Conservation (phyloP, 1,284 basidiomycete species). For the Clitocybe nebularis region DNA sequence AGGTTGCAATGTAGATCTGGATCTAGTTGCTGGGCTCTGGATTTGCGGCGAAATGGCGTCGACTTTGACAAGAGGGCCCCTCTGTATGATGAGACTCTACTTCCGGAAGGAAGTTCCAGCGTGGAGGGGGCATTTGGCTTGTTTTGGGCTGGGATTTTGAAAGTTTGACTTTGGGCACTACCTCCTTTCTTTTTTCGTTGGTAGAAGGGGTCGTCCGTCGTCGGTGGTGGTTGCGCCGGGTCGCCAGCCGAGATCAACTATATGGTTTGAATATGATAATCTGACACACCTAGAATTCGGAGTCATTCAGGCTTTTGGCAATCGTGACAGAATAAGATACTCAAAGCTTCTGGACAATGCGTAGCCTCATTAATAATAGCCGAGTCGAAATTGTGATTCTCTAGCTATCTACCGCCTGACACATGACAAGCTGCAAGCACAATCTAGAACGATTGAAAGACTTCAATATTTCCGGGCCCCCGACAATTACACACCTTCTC, state of each 20-base stretch:
- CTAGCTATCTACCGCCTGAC: constrained; percentile 77
- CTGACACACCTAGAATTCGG: constrained; percentile 83
- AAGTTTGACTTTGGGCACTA: no score
- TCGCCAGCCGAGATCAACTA: constrained; percentile 89
- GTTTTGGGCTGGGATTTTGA: no score
- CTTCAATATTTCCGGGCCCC: no score
- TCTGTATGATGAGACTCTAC: no score
- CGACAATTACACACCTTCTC: constrained; percentile 65
- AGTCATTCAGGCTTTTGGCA: constrained; percentile 5
- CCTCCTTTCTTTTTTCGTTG: constrained; percentile 31
- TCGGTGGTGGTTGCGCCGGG: constrained; percentile 91
- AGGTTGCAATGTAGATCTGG: no score
- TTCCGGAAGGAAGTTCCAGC: no score
- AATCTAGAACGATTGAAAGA: constrained; percentile 43
- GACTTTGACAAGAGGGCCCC: no score
- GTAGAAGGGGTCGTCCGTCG: constrained; percentile 79
- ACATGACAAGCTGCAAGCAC: constrained; percentile 94
- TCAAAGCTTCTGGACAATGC: constrained; percentile 88
- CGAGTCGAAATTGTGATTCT: constrained; percentile 79
- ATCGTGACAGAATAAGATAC: constrained; percentile 16
- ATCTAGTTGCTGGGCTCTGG: no score
- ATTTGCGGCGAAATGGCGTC: no score
- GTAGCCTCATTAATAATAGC: constrained; percentile 96
- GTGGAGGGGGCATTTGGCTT: no score
- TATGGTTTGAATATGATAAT: constrained; percentile 86